Evolutionary conservation across 805 yeast species (phyloP), one percentile per base, ranked within the genome.

Genomic region (Kuraishia ogatae): DNA sequence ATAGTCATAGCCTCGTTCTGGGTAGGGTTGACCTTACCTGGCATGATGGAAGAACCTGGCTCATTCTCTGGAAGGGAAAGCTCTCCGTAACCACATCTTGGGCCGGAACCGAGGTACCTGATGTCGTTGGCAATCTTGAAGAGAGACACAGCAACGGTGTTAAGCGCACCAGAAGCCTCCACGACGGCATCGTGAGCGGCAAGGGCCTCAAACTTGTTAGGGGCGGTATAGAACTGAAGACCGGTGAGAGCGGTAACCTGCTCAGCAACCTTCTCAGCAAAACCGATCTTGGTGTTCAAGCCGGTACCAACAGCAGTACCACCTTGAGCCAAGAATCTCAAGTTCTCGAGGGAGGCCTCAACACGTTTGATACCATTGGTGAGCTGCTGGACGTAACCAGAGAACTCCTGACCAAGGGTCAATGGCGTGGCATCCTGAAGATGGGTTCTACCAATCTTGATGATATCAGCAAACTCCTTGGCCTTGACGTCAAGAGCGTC

Each of bases 301-400:
- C 99, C 99, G 55, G 99, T 94, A 65, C 99, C 99, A 55, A 94
- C 99, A 59, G 99, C 99, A 59, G 99, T 94, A 77, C 99, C 99
- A 78, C 99, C 99, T 79, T 94, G 99, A 51, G 99, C 99, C 64
- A 94, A 82, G 70, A 70, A 83, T 66, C 85, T 80, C 70, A 94
- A 79, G 73, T 84, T 83, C 62, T 89, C 89, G 61, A 94, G 80
- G 53, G 86, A 72, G 59, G 75, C 75, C 76, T 90, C 89, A 58
- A 94, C 87, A 71, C 99, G 83, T 62, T 75, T 86, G 62, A 94
- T 86, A 70, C 97, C 98, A 70, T 91, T 89, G 65, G 87, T 82
- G 61, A 94, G 72, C 78, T 94, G 99, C 71, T 89, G 93, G 54
- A 87, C 96, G 75, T 94, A 94, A 59, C 99, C 99, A 55, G 93